Evolutionary conservation across 2,329 filamentous ascomycete species (phyloP).

Genomic region (Claviceps lovelessii): DNA sequence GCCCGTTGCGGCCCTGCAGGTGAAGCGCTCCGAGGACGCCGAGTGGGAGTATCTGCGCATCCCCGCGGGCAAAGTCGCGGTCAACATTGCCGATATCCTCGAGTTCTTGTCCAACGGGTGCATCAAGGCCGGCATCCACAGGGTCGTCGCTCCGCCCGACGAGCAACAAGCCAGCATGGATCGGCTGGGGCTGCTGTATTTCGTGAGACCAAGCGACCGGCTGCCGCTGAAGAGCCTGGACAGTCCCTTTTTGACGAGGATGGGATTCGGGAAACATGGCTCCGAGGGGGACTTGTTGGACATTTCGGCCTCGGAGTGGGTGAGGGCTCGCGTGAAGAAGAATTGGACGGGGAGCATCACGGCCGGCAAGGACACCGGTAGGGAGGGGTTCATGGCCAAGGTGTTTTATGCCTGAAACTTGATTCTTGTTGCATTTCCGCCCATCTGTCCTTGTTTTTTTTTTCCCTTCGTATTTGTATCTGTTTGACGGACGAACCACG

Average conservation of each 20-base stretch:
- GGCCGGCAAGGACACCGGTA: background rate
- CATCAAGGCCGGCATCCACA: slow-evolving; percentile 2
- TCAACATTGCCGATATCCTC: slow-evolving; percentile 1
- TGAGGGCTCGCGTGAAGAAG: slow-evolving; percentile 2
- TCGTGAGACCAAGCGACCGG: slow-evolving; percentile 2
- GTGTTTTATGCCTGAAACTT: slow-evolving; percentile 2
- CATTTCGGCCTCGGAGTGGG: slow-evolving; percentile 2
- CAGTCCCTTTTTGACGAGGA: background rate
- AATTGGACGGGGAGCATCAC: slow-evolving; percentile 1
- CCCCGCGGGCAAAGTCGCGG: slow-evolving; percentile 3
- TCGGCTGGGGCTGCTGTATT: slow-evolving; percentile 2
- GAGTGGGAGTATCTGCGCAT: slow-evolving; percentile 3
- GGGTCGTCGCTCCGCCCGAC: slow-evolving; percentile 1
- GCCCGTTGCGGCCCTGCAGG: slow-evolving; percentile 41
- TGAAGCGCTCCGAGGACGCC: slow-evolving; percentile 12
- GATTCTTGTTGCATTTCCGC: too few relatives aligned
- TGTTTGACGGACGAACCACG: too few relatives aligned
- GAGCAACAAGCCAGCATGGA: slow-evolving; percentile 1
- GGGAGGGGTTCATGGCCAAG: slow-evolving; percentile 3
- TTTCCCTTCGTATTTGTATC: too few relatives aligned
- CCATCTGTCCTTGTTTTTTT: too few relatives aligned
- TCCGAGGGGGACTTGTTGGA: slow-evolving; percentile 1
- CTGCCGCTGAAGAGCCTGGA: slow-evolving; percentile 2
- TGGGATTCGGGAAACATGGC: slow-evolving; percentile 1
- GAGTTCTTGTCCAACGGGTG: slow-evolving; percentile 3